Conservation (phyloP, 768 basidiomycete species). For the Macrolepiota dolichaula region DNA sequence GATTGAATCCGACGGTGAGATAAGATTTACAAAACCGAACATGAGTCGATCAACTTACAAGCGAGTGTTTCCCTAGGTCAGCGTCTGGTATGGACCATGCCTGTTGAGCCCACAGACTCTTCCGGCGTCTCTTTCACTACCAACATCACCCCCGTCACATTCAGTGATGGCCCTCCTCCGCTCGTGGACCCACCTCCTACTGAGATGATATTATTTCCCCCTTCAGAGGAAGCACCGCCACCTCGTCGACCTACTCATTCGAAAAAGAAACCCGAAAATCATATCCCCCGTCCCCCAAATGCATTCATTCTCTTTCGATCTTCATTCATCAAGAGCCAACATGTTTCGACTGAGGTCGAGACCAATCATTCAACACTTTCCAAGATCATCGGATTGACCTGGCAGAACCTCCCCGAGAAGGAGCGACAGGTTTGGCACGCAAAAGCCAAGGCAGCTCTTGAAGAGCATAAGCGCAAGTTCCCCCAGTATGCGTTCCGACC, state of each 20-base stretch:
- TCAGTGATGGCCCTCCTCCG: conserved; percentile 25
- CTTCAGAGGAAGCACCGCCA: conserved; percentile 28
- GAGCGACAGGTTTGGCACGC: conserved; percentile 76
- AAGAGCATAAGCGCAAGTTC: conserved; percentile 75
- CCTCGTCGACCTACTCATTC: conserved; percentile 50
- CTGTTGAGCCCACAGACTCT: conserved; percentile 20
- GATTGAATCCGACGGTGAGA: conserved; percentile 23
- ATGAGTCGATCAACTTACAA: conserved; percentile 1
- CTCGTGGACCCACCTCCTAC: conserved; percentile 23
- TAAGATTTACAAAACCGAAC: conserved; percentile 1
- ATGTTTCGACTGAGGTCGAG: conserved; percentile 74
- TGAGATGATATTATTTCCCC: conserved; percentile 59
- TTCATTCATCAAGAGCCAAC: conserved; percentile 75
- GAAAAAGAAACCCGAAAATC: conserved; percentile 70
- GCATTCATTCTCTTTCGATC: conserved; percentile 88
- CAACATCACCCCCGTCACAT: conserved; percentile 20
- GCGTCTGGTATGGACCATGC: conserved; percentile 28
- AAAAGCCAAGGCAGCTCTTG: conserved; percentile 71
- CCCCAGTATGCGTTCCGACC: conserved; percentile 83
- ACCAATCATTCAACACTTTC: conserved; percentile 81
- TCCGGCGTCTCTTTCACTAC: conserved; percentile 20
- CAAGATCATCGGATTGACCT: conserved; percentile 82
- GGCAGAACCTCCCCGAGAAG: conserved; percentile 74
- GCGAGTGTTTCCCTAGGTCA: conserved; percentile 19
- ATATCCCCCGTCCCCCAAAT: conserved; percentile 82